Base-by-base conservation (phyloP, 805 yeast species). In the Isabelozyma gotoi region DNA sequence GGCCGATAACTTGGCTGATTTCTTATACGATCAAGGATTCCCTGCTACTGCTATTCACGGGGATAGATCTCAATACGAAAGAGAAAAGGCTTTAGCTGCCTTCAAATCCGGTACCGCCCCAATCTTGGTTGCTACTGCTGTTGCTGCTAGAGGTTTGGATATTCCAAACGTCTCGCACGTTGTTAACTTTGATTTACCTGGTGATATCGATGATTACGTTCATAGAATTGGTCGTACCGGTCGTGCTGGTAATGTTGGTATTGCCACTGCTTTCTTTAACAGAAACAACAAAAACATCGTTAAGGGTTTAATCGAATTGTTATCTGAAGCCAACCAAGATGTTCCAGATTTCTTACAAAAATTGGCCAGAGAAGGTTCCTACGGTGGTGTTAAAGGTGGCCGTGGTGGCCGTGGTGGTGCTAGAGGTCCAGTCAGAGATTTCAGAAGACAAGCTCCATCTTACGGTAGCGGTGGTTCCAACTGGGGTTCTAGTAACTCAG, bases 191-290 rank as follows among this genome's bases (percentile, higher is more conserved):
- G 99, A 94, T 67, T 78, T 94, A 68, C 99, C 99, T 68, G 77
- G 85, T 65, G 98, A 94, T 70, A 87, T 94, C 62, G 99, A 94
- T 71, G 99, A 94, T 73, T 94, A 94, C 66, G 99, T 94, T 47
- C 99, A 94, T 78, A 88, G 99, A 78, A 94, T 94, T 66, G 99
- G 99, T 82, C 92, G 99, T 84, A 94, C 99, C 63, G 99, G 99
- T 74, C 94, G 99, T 84, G 99, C 99, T 61, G 99, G 99, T 81
- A 94, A 94, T 77, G 84, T 86, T 50, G 99, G 99, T 87, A 78
- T 88, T 59, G 97, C 99, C 53, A 91, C 97, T 55, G 96, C 99
- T 40, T 94, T 94, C 78, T 88, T 94, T 75, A 94, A 94, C 85
- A 87, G 98, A 76, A 86, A 85, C 67, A 94, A 90, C 82, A 82